These are phyloP conservation scores for Phytophthora brassicae DNA, from an alignment of 352 stramenopile species.

Conservation along the genomic window DNA sequence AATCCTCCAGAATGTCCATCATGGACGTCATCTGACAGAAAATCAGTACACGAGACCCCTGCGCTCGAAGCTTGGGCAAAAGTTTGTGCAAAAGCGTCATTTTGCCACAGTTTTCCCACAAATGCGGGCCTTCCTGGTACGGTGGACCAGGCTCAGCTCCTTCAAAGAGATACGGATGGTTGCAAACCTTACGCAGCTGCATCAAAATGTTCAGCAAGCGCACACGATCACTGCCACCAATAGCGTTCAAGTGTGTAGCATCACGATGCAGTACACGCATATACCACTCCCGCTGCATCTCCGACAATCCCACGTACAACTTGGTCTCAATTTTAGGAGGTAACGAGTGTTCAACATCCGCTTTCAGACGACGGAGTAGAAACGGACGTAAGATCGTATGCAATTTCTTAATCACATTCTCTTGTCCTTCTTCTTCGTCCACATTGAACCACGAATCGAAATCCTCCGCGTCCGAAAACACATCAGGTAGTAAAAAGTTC, in stretches of 20 bases:
- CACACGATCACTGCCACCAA: conserved; percentile 95
- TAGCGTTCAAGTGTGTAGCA: conserved; percentile 95
- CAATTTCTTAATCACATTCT: conserved; percentile 97
- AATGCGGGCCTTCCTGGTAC: conserved; percentile 95
- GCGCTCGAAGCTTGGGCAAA: conserved; percentile 82
- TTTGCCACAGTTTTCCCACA: conserved; percentile 99
- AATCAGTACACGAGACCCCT: conserved; percentile 95
- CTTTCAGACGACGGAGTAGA: conserved; percentile 97
- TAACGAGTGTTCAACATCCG: conserved; percentile 96
- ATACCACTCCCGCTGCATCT: conserved; percentile 99
- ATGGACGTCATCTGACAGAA: conserved; percentile 99
- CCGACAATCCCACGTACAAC: conserved; percentile 96
- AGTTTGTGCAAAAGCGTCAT: conserved; percentile 96
- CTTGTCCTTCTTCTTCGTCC: conserved; percentile 93
- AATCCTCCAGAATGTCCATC: conserved; percentile 99
- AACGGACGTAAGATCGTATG: conserved; percentile 98
- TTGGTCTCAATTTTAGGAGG: conserved; percentile 99
- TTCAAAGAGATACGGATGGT: conserved; percentile 99
- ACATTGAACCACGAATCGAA: conserved; percentile 99
- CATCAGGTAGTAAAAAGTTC: conserved; percentile 97
- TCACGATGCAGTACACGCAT: conserved; percentile 96
- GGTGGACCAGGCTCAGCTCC: conserved; percentile 96
- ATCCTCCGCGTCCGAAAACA: conserved; percentile 96
- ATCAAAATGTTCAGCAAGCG: conserved; percentile 98
- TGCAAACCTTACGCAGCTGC: conserved; percentile 99